phyloP scores from a whole-genome alignment of 2,329 filamentous ascomycete species.

The Aureobasidium sp. region DNA sequence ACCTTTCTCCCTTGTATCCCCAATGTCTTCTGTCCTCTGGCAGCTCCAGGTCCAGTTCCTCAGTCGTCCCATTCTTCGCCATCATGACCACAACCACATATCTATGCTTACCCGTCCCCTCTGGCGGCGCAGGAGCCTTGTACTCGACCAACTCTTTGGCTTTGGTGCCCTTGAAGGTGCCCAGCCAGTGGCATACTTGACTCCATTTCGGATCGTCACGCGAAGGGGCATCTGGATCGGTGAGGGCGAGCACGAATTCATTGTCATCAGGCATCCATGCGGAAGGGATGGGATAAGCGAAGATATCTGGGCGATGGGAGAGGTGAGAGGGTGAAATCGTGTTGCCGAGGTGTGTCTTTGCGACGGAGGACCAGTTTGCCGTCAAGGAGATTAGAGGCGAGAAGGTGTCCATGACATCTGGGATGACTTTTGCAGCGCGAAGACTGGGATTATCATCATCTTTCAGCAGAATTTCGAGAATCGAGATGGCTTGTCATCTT shows the following conservation, averaged over 20 bases:
- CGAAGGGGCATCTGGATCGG: constrained; percentile 52
- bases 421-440: constrained; percentile 22
- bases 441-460: not conserved
- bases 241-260: constrained; percentile 41
- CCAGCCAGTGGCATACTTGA: constrained; percentile 52
- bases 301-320: constrained; percentile 34
- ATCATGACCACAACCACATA: constrained; percentile 49
- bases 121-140: constrained; percentile 46
- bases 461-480: not conserved
- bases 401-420: constrained; percentile 51
- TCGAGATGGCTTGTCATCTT: too few species aligned
- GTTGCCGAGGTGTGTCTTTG: constrained; percentile 46
- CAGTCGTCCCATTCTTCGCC: constrained; percentile 36
- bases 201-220: constrained; percentile 46
- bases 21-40: constrained; percentile 47
- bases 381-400: constrained; percentile 44
- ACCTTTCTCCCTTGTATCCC: constrained; percentile 43
- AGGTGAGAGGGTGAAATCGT: constrained; percentile 39
- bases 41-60: constrained; percentile 34
- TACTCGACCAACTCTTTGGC: constrained; percentile 40
- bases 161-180: constrained; percentile 26
- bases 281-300: constrained; percentile 12
- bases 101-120: constrained; percentile 49
- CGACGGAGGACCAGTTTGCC: constrained; percentile 39
- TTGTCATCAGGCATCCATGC: not conserved